A percentile compares a stretch with the other conserved stretches of the same genome.
These are phyloP conservation scores for Arabis alpina DNA, from an alignment of 345 rosid genomes.

Conservation along the genomic window DNA sequence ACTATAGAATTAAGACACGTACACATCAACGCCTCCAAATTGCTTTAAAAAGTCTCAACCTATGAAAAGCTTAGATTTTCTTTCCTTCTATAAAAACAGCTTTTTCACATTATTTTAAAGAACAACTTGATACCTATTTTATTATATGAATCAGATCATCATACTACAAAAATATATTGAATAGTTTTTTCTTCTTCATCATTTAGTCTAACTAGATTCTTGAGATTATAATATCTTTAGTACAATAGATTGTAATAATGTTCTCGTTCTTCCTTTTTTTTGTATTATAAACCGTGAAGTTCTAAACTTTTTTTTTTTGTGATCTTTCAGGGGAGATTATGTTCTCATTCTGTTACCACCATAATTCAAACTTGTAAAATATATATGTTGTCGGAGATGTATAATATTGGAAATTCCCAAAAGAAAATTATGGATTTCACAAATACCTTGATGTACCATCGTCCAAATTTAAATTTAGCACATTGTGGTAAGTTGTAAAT, in stretches of 20 bases:
- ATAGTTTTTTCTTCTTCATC: too few relatives aligned
- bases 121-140: background rate
- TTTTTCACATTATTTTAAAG: slow-evolving; percentile 14
- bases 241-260: too few relatives aligned
- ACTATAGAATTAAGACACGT: slow-evolving; percentile 9
- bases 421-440: background rate
- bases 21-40: slow-evolving; percentile 30
- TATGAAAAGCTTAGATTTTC: slow-evolving; percentile 30
- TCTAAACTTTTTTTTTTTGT: too few relatives aligned
- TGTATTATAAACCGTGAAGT: too few relatives aligned
- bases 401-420: background rate
- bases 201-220: too few relatives aligned
- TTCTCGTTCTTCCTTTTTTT: too few relatives aligned
- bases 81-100: slow-evolving; percentile 32
- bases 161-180: background rate
- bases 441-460: background rate
- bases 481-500: background rate
- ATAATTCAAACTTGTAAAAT: too few relatives aligned
- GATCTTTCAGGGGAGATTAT: too few relatives aligned
- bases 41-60: slow-evolving; percentile 11
- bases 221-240: too few relatives aligned
- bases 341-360: too few relatives aligned
- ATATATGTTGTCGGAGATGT: too few relatives aligned
- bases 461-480: background rate
- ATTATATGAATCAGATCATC: slow-evolving; percentile 5